Evolutionary conservation across 768 basidiomycete species (phyloP).

Genomic region (Calvatia gigantea): DNA sequence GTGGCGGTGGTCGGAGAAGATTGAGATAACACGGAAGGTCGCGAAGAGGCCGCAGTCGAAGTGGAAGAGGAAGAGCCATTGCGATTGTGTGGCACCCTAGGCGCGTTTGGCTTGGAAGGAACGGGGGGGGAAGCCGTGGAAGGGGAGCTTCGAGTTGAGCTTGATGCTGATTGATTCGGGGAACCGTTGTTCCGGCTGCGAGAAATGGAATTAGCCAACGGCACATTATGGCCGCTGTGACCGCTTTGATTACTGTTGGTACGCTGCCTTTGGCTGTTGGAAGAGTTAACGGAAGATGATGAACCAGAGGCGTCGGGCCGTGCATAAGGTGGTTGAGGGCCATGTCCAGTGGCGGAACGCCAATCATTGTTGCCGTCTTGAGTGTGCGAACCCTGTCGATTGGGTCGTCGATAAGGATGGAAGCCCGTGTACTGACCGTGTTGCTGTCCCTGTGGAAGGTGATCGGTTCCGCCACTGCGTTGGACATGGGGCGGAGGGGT

Average conservation of each 20-base stretch:
- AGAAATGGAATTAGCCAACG: slow-evolving; percentile 29
- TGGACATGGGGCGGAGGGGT: slow-evolving; percentile 65
- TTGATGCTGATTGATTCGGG: slow-evolving; percentile 22
- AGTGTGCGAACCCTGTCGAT: slow-evolving; percentile 35
- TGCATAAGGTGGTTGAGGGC: slow-evolving; percentile 74
- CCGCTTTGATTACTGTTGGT: slow-evolving; percentile 72
- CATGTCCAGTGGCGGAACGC: slow-evolving; percentile 36
- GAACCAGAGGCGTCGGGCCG: slow-evolving; percentile 79
- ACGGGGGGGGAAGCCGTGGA: slow-evolving; percentile 22
- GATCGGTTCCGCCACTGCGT: slow-evolving; percentile 33
- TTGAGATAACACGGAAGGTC: slow-evolving; percentile 22
- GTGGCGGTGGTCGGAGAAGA: slow-evolving; percentile 30
- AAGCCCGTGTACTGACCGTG: slow-evolving; percentile 53
- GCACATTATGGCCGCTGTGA: slow-evolving; percentile 36
- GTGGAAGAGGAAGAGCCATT: slow-evolving; percentile 44
- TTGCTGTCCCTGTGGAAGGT: slow-evolving; percentile 38
- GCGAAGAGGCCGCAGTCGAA: slow-evolving; percentile 32
- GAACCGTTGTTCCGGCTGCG: slow-evolving; percentile 34
- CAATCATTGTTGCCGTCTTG: slow-evolving; percentile 37
- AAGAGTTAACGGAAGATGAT: slow-evolving; percentile 73
- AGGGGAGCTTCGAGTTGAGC: slow-evolving; percentile 26
- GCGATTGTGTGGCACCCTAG: slow-evolving; percentile 40
- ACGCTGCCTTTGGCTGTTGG: slow-evolving; percentile 54
- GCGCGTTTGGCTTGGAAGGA: slow-evolving; percentile 19
- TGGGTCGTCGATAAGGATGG: slow-evolving; percentile 80